phyloP scores from a whole-genome alignment of 352 stramenopile genomes.

The Phytophthora kernoviae region DNA sequence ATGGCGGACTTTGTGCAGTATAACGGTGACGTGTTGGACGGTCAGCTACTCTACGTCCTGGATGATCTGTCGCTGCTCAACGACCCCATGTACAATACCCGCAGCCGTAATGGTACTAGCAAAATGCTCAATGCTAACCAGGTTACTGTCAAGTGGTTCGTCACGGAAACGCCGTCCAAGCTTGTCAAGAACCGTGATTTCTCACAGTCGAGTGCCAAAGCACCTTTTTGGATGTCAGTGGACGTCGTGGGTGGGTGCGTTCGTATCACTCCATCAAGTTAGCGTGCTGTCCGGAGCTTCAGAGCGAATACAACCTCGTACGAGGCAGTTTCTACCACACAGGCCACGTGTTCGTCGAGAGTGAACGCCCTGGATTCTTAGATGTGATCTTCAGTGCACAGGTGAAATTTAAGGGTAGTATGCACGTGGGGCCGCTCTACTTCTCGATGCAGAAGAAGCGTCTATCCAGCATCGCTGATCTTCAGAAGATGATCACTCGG shows the following conservation, averaged over 20 bases:
- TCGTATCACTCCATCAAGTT: slow-evolving; percentile 78
- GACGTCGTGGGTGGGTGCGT: slow-evolving; percentile 67
- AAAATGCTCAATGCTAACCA: slow-evolving; percentile 59
- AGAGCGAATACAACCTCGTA: slow-evolving; percentile 51
- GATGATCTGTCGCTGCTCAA: slow-evolving; percentile 35
- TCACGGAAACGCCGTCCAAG: slow-evolving; percentile 53
- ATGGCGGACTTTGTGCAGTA: slow-evolving; percentile 46
- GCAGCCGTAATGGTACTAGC: slow-evolving; percentile 19
- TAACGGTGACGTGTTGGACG: slow-evolving; percentile 58
- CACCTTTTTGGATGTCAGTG: slow-evolving; percentile 64
- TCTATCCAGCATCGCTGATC: slow-evolving; percentile 46
- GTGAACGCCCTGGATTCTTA: slow-evolving; percentile 58
- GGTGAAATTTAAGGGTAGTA: slow-evolving; percentile 68
- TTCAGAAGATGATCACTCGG: slow-evolving; percentile 57
- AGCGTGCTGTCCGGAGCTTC: slow-evolving; percentile 60
- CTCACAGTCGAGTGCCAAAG: slow-evolving; percentile 80
- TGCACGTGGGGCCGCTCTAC: slow-evolving; percentile 49
- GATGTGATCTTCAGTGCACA: slow-evolving; percentile 69
- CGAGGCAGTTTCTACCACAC: slow-evolving; percentile 74
- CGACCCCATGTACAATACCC: slow-evolving; percentile 28
- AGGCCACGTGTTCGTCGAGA: slow-evolving; percentile 77
- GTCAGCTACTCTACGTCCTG: slow-evolving; percentile 67
- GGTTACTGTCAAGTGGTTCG: slow-evolving; percentile 74
- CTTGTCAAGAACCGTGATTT: slow-evolving; percentile 77
- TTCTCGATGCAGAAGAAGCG: slow-evolving; percentile 64